Percentiles rank a stretch among this genome's conserved stretches.
Evolutionary conservation across 2,329 filamentous ascomycete genomes (phyloP).

Genomic region (Arthrobotrys sinensis): DNA sequence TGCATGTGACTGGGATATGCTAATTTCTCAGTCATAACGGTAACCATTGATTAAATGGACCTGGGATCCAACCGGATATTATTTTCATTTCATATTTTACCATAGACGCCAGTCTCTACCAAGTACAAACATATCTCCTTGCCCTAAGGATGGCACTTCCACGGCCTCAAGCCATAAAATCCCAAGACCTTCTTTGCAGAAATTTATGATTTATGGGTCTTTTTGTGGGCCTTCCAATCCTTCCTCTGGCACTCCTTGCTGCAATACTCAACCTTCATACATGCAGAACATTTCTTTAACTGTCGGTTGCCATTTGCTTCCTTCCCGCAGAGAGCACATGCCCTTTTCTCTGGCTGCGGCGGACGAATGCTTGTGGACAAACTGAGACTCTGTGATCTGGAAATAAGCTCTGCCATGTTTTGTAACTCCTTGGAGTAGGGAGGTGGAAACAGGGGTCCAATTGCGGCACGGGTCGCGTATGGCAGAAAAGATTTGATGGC

Average conservation of each 20-base stretch:
- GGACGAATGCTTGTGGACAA: neutral
- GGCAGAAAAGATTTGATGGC: constrained; percentile 4
- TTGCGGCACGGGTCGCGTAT: constrained; percentile 16
- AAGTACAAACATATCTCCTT: too few relatives aligned
- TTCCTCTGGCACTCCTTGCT: constrained; percentile 35
- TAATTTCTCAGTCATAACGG: too few relatives aligned
- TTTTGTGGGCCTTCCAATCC: constrained; percentile 44
- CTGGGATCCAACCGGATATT: too few relatives aligned
- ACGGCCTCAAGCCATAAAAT: too few relatives aligned
- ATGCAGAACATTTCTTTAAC: constrained; percentile 12
- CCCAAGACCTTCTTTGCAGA: neutral
- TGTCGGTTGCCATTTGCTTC: neutral
- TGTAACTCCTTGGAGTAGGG: constrained; percentile 3
- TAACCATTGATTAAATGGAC: too few relatives aligned
- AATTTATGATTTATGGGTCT: neutral
- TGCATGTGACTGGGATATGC: too few relatives aligned
- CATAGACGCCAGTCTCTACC: too few relatives aligned
- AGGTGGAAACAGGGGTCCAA: constrained; percentile 29
- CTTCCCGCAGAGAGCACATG: constrained; percentile 4
- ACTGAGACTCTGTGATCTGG: too few relatives aligned
- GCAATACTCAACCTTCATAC: constrained; percentile 26
- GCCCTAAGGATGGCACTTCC: too few relatives aligned
- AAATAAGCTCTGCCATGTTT: neutral
- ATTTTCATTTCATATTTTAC: too few relatives aligned
- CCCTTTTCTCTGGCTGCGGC: neutral